Conservation (phyloP, 306 rosid species). For the Phaseolus lunatus region DNA sequence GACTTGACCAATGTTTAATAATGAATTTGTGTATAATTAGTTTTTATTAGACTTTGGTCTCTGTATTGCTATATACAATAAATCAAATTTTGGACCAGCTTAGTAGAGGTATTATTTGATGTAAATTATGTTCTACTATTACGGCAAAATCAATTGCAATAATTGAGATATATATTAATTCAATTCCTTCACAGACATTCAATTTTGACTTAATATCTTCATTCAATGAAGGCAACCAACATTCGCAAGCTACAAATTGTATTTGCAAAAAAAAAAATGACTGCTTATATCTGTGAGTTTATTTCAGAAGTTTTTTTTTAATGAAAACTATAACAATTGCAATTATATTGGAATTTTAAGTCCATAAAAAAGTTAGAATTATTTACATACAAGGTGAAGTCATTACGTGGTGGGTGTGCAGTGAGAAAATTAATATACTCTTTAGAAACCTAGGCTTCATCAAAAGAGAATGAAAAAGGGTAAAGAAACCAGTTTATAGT, state of each 20-base stretch:
- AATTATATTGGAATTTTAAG: neutral
- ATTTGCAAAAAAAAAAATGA: neutral
- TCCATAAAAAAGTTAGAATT: neutral
- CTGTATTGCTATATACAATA: neutral
- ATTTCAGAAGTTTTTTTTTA: neutral
- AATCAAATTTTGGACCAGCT: slow-evolving; percentile 31
- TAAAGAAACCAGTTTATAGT: too few relatives aligned
- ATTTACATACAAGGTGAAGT: neutral
- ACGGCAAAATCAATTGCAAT: neutral
- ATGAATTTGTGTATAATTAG: neutral
- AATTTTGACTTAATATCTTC: neutral
- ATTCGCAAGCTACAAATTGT: neutral
- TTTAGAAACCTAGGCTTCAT: too few relatives aligned
- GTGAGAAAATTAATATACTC: too few relatives aligned
- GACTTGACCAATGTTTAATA: neutral
- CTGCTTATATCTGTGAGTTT: neutral
- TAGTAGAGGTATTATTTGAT: neutral
- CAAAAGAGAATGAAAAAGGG: too few relatives aligned
- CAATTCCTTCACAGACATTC: neutral
- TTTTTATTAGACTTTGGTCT: neutral
- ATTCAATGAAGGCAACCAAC: neutral
- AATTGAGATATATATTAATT: neutral
- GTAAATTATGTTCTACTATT: neutral
- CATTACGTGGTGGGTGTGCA: neutral
- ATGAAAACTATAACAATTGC: neutral